A percentile compares a stretch with the other conserved stretches of the same genome.
phyloP scores from a whole-genome alignment of 371 early-diverging fungal genomes.

The Phascolomyces articulosus region DNA sequence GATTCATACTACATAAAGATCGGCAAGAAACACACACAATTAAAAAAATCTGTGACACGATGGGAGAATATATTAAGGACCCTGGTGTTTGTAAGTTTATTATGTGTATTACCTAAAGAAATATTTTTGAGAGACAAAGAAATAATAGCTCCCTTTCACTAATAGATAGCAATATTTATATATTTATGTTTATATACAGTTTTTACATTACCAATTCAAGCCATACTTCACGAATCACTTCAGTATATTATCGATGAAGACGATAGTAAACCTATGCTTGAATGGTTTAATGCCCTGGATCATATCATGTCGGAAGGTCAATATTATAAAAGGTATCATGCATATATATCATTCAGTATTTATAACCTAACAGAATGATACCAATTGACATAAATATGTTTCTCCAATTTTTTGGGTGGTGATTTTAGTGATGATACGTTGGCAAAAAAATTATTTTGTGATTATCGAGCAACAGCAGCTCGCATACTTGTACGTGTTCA shows the following conservation, averaged over 20 bases:
- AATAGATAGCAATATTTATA: neutral
- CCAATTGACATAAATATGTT: neutral
- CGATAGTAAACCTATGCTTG: neutral
- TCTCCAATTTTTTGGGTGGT: neutral
- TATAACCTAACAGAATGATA: too few relatives aligned
- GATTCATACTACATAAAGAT: neutral
- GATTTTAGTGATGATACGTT: neutral
- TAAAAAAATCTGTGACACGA: neutral
- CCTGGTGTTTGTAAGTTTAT: constrained; percentile 4
- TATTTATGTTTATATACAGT: neutral
- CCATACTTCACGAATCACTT: constrained; percentile 1
- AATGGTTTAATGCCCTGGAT: neutral
- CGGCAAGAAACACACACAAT: neutral
- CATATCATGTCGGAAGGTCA: neutral
- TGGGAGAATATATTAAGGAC: neutral
- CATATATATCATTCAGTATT: neutral
- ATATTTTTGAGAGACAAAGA: too few relatives aligned
- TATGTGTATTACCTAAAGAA: neutral
- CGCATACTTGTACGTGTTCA: neutral
- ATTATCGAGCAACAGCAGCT: constrained; percentile 8
- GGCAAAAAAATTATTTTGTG: neutral
- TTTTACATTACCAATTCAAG: neutral
- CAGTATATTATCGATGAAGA: constrained; percentile 4
- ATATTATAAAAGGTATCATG: neutral
- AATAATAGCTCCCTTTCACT: too few relatives aligned